Evolutionary conservation across 2,329 filamentous ascomycete genomes (phyloP), one percentile per base, ranked within the genome.

Genomic region (Madurella fahalii): DNA sequence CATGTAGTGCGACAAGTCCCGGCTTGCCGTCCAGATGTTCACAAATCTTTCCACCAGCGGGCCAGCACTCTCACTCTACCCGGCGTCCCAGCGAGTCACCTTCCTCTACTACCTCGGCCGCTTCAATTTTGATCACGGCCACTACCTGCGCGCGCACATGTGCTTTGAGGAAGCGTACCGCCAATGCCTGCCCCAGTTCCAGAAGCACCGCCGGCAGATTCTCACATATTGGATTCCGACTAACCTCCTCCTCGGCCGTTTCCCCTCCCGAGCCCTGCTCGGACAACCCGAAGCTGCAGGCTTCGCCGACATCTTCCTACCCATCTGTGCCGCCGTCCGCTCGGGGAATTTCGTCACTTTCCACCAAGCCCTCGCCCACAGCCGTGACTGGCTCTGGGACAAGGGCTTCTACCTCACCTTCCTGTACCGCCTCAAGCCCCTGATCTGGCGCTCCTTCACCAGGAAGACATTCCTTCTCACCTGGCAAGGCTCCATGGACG

Each of bases 61-160:
- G 0, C 91, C 91, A 1, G 89, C 90, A 0, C 74, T 97, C 12
- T 79, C 82, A 1, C 81, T 89, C 49, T 97, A 95, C 66, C 90
- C 92, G 2, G 90, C 89, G 18, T 82, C 87, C 5, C 89, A 97
- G 68, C 84, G 91, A 47, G 90, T 96, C 48, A 95, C 91, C 3
- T 97, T 92, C 64, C 84, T 97, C 13, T 96, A 96, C 74, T 96
- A 96, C 68, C 85, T 97, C 5, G 93, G 93, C 16, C 86, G 91
- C 55, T 96, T 93, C 72, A 84, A 92, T 66, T 90, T 95, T 68
- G 84, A 89, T 59, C 92, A 90, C 69, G 87, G 85, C 61, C 86
- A 95, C 67, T 96, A 90, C 70, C 83, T 82, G 58, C 85, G 88
- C 25, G 90, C 92, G 0, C 83, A 86, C 50, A 76, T 83, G 47